Base-by-base conservation (phyloP, 202 grass and related monocot genomes). In the Hordeum pubiflorum region DNA sequence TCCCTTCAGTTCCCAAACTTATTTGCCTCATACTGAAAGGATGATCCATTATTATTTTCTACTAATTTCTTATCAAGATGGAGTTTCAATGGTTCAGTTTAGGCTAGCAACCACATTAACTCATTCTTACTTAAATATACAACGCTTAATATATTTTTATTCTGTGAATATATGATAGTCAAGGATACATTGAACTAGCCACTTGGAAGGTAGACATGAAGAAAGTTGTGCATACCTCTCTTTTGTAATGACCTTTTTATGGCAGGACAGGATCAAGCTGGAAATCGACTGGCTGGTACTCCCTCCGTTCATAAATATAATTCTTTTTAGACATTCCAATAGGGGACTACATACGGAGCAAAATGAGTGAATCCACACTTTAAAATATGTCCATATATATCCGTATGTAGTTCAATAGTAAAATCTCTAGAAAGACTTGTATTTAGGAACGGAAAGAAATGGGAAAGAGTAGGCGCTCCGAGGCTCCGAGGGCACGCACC, bases 261-360 rank as follows among this genome's bases (percentile, higher is more conserved):
- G 64, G 34, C 90, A 98, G 95, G 80, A 91, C 50, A 9, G 95
- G 52, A 94, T 98, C 76, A 91, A 91, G 88, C 78, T 69, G 83
- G 88, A 86, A 29, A 88, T 98, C 31, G 87, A 98, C 77, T 95
- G 92, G 92, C 86, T 98, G 70, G 88, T 93, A 72, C n/a, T n/a
- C n/a, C n/a, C n/a, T n/a, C n/a, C n/a, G n/a, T n/a, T n/a, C n/a
- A n/a, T n/a, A n/a, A n/a, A n/a, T n/a, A n/a, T n/a, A n/a, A n/a
- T n/a, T n/a, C n/a, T n/a, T n/a, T n/a, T n/a, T n/a, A n/a, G n/a
- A n/a, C n/a, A n/a, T n/a, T n/a, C n/a, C n/a, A n/a, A n/a, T n/a
- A n/a, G n/a, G n/a, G n/a, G n/a, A n/a, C n/a, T n/a, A n/a, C n/a
- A n/a, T n/a, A n/a, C n/a, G n/a, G n/a, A n/a, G n/a, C n/a, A n/a